These are phyloP conservation scores for Protostelium mycophagum DNA, from an alignment of 78 protist genomes.

Conservation along the genomic window DNA sequence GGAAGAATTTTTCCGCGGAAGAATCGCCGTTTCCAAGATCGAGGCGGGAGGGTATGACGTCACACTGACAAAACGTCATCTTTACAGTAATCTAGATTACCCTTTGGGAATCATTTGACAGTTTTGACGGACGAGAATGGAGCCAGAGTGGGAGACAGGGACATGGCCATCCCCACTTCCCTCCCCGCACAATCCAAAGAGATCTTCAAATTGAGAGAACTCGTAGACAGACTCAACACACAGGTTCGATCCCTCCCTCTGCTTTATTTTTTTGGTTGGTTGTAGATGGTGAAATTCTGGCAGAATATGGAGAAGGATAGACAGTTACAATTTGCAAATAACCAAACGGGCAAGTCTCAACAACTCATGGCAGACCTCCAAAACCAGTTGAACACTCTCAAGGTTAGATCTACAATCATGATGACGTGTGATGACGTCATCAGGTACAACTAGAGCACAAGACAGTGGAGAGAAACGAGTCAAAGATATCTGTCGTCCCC, in stretches of 20 bases:
- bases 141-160: background rate
- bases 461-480: background rate
- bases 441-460: background rate
- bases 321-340: background rate
- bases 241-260: background rate
- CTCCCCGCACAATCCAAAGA: background rate
- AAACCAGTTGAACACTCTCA: background rate
- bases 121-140: background rate
- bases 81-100: background rate
- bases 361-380: background rate
- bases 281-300: background rate
- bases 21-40: background rate
- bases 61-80: background rate
- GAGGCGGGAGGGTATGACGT: background rate
- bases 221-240: background rate
- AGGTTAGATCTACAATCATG: background rate
- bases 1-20: background rate
- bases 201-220: background rate
- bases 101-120: background rate
- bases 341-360: background rate
- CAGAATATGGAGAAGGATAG: background rate
- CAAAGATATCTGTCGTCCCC: background rate
- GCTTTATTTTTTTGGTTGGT: too few species aligned
- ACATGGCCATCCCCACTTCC: background rate
- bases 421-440: background rate